Conservation (phyloP, 768 basidiomycete genomes). For the Exidia glandulosa region DNA sequence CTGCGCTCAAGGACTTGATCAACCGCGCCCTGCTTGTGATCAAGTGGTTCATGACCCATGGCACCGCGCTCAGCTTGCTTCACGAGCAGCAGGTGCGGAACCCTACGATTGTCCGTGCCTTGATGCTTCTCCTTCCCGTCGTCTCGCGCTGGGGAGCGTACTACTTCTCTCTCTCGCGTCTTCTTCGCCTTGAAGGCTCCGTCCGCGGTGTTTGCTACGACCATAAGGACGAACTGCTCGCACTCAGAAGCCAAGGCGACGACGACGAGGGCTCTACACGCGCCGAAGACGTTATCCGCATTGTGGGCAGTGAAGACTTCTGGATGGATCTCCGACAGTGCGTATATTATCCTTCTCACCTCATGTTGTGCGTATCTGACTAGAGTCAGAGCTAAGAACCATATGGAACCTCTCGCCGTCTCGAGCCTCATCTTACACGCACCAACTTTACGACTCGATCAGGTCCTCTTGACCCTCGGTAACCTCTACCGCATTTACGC, state of each 20-base stretch:
- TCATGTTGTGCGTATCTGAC: background rate
- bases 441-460: background rate
- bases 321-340: no score
- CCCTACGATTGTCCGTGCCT: slow-evolving; percentile 1
- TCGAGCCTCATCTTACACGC: slow-evolving; percentile 21
- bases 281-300: no score
- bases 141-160: slow-evolving; percentile 24
- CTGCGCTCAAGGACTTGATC: slow-evolving; percentile 10
- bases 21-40: slow-evolving; percentile 10
- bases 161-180: slow-evolving; percentile 13
- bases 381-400: slow-evolving; percentile 8
- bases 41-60: slow-evolving; percentile 27
- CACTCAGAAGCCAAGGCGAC: background rate
- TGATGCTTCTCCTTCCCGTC: slow-evolving; percentile 20
- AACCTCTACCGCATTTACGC: background rate
- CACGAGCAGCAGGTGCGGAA: slow-evolving; percentile 14
- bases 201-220: slow-evolving; percentile 2
- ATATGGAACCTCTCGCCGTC: slow-evolving; percentile 6
- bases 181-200: slow-evolving; percentile 15
- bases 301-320: no score
- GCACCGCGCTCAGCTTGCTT: slow-evolving; percentile 18
- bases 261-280: no score
- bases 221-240: slow-evolving; percentile 4
- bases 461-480: background rate
- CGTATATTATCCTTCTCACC: no score